phyloP scores from a whole-genome alignment of 495 filamentous ascomycete species.

The Rusavskia elegans region DNA sequence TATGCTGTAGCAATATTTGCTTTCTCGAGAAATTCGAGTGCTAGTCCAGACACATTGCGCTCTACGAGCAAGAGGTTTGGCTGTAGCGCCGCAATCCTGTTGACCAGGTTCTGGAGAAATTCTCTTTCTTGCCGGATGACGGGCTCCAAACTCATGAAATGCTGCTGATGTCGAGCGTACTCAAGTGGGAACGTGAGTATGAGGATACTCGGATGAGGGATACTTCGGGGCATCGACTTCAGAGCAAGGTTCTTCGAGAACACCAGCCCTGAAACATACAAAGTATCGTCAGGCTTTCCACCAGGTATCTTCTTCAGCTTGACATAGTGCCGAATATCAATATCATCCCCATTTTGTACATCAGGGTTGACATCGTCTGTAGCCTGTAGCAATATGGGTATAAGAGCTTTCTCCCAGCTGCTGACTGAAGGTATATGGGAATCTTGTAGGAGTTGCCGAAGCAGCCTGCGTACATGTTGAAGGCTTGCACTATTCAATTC shows the following conservation, averaged over 20 bases:
- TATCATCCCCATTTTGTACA: constrained; percentile 75
- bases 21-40: constrained; percentile 70
- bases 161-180: constrained; percentile 84
- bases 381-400: constrained; percentile 81
- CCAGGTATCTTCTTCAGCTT: constrained; percentile 95
- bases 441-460: constrained; percentile 71
- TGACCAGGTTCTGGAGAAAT: constrained; percentile 82
- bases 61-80: constrained; percentile 80
- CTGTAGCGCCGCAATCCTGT: constrained; percentile 70
- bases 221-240: constrained; percentile 86
- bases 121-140: constrained; percentile 96
- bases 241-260: constrained; percentile 94
- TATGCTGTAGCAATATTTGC: constrained; percentile 83
- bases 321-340: constrained; percentile 97
- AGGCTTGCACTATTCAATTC: constrained; percentile 78
- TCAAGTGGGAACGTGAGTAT: constrained; percentile 93
- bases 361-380: constrained; percentile 92
- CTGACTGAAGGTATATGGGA: constrained; percentile 49
- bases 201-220: constrained; percentile 69
- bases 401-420: constrained; percentile 80
- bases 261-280: constrained; percentile 87
- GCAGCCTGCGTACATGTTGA: constrained; percentile 70
- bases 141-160: constrained; percentile 96
- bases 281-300: constrained; percentile 76
- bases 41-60: constrained; percentile 78